phyloP scores from a whole-genome alignment of 257 asterid genomes.

The Coffea canephora region DNA sequence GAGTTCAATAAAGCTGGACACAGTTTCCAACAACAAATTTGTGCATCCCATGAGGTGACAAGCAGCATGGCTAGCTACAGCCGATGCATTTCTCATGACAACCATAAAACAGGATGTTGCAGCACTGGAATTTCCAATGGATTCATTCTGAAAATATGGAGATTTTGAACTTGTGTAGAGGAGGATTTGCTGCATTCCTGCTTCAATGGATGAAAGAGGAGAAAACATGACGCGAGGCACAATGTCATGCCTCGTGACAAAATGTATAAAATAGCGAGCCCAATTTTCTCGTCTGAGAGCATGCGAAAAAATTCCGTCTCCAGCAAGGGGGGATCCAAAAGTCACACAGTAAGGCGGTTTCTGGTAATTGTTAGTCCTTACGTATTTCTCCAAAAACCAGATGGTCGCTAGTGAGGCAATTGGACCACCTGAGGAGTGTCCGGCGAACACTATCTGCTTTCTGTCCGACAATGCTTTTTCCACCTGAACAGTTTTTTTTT shows the following conservation, averaged over 20 bases:
- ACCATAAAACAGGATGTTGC: conserved; percentile 42
- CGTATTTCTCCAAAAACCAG: conserved; percentile 75
- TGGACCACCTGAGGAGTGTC: conserved; percentile 84
- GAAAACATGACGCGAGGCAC: conserved; percentile 75
- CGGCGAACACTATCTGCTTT: conserved; percentile 71
- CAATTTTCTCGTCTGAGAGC: conserved; percentile 78
- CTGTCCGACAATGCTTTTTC: conserved; percentile 56
- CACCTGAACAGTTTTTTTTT: conserved; percentile 44
- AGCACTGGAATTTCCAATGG: conserved; percentile 18
- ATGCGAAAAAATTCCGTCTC: conserved; percentile 60
- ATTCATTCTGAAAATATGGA: conserved; percentile 22
- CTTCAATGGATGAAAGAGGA: conserved; percentile 57
- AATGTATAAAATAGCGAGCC: conserved; percentile 61
- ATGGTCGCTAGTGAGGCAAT: conserved; percentile 64
- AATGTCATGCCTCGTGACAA: conserved; percentile 60
- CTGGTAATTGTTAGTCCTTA: conserved; percentile 23
- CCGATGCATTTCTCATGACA: conserved; percentile 57
- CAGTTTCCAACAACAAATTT: conserved; percentile 66
- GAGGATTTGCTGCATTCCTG: conserved; percentile 41
- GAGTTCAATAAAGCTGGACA: conserved; percentile 63
- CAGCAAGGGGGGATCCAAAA: conserved; percentile 74
- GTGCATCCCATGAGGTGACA: conserved; percentile 81
- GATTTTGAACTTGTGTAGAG: conserved; percentile 48
- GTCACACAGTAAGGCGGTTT: conserved; percentile 60
- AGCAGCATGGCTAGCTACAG: conserved; percentile 70